These are phyloP conservation scores for Acrocalymma vagum DNA, from an alignment of 2,329 filamentous ascomycete genomes.

Conservation along the genomic window DNA sequence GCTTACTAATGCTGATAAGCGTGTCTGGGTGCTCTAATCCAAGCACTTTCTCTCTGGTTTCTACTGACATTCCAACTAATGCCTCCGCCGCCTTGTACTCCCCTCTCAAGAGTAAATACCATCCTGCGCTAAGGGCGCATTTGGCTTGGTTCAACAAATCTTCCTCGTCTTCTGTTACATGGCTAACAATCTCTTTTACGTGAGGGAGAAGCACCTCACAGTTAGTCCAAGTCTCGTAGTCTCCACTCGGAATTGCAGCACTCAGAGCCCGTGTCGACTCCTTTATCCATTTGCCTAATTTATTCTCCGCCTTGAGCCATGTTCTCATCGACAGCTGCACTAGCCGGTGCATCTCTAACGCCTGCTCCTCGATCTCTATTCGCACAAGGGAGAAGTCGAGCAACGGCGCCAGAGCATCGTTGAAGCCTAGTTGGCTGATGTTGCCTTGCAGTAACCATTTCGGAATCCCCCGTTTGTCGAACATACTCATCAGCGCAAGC, in stretches of 20 bases:
- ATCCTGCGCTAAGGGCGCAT: slow-evolving; percentile 5
- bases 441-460: slow-evolving; percentile 10
- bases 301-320: slow-evolving; percentile 14
- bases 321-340: slow-evolving; percentile 19
- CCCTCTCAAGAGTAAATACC: slow-evolving; percentile 10
- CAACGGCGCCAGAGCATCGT: slow-evolving; percentile 17
- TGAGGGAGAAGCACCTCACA: slow-evolving; percentile 13
- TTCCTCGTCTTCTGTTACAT: slow-evolving; percentile 5
- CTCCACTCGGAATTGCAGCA: slow-evolving; percentile 11
- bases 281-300: slow-evolving; percentile 8
- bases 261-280: slow-evolving; percentile 6
- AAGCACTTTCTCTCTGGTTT: slow-evolving; percentile 5
- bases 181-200: slow-evolving; percentile 6
- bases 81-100: slow-evolving; percentile 11
- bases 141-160: slow-evolving; percentile 5
- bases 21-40: slow-evolving; percentile 8
- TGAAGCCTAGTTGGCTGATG: slow-evolving; percentile 18
- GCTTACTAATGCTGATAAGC: slow-evolving; percentile 4
- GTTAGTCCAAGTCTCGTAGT: slow-evolving; percentile 11
- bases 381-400: slow-evolving; percentile 18
- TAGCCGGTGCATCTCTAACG: slow-evolving; percentile 14
- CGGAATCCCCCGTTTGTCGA: slow-evolving; percentile 20
- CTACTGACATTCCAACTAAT: slow-evolving; percentile 5
- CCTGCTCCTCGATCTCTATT: slow-evolving; percentile 11
- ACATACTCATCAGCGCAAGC: slow-evolving; percentile 46